Evolutionary conservation across 768 basidiomycete genomes (phyloP), one percentile per base, ranked within the genome.

Genomic region (Tremella yokohamensis): DNA sequence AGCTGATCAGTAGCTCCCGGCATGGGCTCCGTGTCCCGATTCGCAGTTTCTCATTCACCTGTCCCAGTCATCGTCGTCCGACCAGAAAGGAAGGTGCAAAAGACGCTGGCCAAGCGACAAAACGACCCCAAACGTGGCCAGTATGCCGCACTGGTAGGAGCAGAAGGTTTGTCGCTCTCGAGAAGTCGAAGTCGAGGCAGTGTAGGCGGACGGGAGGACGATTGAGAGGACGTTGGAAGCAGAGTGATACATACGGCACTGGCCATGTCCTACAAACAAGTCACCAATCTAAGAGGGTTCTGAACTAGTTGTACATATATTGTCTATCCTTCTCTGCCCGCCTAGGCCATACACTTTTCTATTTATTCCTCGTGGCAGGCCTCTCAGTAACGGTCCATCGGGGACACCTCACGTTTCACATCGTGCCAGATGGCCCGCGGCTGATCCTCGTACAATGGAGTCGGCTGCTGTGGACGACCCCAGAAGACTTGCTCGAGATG

Each of bases 1-100:
- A n/a, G 39, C 53, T 53, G 57, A 49, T 4, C 6, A n/a, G 3
- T 16, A 72, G 77, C 80, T 49, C 79, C 81, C 47, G 84, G 79
- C 12, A 82, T 87, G 65, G 87, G 86, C 12, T 84, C 83, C 20
- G 84, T 87, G 7, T 82, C 82, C 0, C 81, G 81, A 74, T 84
- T 74, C 61, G 90, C 88, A 61, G 83, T 96, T 42, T 87, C 88
- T 16, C 91, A 89, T 70, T 92, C 90, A 0, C 91, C 94, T 1
- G 90, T 99, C 0, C 94, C 94, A 1, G 89, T 96, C 65, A 91
- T 98, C 61, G 94, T 98, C 52, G 92, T 98, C 40, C 83, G 90
- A 2, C 90, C 91, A 1, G 89, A 90, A 66, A 82, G 88, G 38
- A 90, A 92, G 70, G 85, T 92, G 25, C 83, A 84, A 62, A 93